Conservation (phyloP, 2,329 filamentous ascomycete genomes). For the Erysiphe pulchra region DNA sequence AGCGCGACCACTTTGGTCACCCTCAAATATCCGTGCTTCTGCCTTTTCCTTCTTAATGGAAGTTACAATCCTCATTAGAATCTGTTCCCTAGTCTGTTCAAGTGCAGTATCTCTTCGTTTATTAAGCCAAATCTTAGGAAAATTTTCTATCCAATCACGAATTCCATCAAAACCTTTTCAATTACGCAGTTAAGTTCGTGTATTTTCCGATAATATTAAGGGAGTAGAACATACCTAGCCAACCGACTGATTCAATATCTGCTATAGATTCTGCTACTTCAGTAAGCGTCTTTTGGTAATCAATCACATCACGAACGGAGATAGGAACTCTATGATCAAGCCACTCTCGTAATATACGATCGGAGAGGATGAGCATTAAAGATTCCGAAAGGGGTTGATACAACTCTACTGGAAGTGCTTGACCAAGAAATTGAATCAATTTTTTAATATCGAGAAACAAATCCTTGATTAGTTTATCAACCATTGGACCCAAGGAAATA, state of each 20-base stretch:
- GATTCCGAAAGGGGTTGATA: constrained; percentile 35
- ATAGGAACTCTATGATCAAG: constrained; percentile 53
- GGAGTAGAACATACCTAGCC: constrained; percentile 19
- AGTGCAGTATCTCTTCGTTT: constrained; percentile 62
- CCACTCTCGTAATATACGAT: constrained; percentile 46
- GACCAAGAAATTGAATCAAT: constrained; percentile 25
- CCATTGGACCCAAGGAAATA: constrained; percentile 17
- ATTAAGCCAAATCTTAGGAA: constrained; percentile 61
- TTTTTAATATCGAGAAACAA: constrained; percentile 27
- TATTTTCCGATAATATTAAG: not conserved
- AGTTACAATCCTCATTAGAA: constrained; percentile 33
- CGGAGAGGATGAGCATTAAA: constrained; percentile 43
- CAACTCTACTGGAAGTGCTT: constrained; percentile 26
- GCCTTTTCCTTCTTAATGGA: constrained; percentile 54
- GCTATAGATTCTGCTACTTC: constrained; percentile 37
- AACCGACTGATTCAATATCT: constrained; percentile 33
- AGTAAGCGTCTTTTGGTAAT: constrained; percentile 46
- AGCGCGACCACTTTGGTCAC: not conserved
- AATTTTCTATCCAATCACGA: constrained; percentile 54
- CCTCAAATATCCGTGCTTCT: constrained; percentile 42
- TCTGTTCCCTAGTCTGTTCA: constrained; percentile 42
- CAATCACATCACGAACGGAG: constrained; percentile 40
- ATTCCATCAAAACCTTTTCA: constrained; percentile 25
- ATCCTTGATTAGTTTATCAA: constrained; percentile 21
- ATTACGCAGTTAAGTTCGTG: not conserved